phyloP scores from a whole-genome alignment of 1,284 basidiomycete species.

The Cutaneotrichosporon cavernicola region DNA sequence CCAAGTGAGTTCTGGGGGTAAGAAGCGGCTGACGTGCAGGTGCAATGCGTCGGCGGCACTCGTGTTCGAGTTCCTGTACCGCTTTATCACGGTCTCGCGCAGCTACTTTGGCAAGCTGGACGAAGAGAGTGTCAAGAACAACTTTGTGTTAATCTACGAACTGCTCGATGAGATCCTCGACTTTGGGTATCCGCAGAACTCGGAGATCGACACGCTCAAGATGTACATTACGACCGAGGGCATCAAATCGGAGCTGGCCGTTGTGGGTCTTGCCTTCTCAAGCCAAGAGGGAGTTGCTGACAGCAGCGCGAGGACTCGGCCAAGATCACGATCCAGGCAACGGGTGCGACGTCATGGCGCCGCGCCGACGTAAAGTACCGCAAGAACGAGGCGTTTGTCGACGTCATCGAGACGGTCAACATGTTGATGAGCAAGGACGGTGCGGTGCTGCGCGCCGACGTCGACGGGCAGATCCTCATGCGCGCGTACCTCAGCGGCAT shows the following conservation, averaged over 20 bases:
- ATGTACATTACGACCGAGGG: slow-evolving; percentile 98
- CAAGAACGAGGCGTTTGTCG: slow-evolving; percentile 98
- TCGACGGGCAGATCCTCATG: slow-evolving; percentile 98
- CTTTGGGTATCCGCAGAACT: slow-evolving; percentile 99
- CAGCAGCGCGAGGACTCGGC: slow-evolving; percentile 81
- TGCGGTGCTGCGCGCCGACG: slow-evolving; percentile 88
- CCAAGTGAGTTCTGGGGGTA: slow-evolving; percentile 66
- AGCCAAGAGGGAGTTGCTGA: slow-evolving; percentile 11
- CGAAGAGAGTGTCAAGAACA: slow-evolving; percentile 97
- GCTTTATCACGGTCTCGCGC: slow-evolving; percentile 88
- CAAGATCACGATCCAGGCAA: slow-evolving; percentile 94
- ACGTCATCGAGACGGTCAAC: slow-evolving; percentile 96
- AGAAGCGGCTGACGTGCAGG: slow-evolving; percentile 55
- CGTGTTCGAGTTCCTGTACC: slow-evolving; percentile 96
- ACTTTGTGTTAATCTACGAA: slow-evolving; percentile 96
- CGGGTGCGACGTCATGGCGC: slow-evolving; percentile 90
- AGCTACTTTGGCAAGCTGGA: slow-evolving; percentile 97
- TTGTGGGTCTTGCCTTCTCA: slow-evolving; percentile 58
- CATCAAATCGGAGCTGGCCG: slow-evolving; percentile 75
- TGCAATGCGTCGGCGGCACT: slow-evolving; percentile 96
- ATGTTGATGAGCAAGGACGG: slow-evolving; percentile 95
- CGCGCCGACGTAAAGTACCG: slow-evolving; percentile 93
- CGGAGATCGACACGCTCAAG: slow-evolving; percentile 95
- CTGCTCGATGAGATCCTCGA: slow-evolving; percentile 96
- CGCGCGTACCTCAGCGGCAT: slow-evolving; percentile 93